Evolutionary conservation across 257 asterid species (phyloP).

Genomic region (Nemophila menziesii): DNA sequence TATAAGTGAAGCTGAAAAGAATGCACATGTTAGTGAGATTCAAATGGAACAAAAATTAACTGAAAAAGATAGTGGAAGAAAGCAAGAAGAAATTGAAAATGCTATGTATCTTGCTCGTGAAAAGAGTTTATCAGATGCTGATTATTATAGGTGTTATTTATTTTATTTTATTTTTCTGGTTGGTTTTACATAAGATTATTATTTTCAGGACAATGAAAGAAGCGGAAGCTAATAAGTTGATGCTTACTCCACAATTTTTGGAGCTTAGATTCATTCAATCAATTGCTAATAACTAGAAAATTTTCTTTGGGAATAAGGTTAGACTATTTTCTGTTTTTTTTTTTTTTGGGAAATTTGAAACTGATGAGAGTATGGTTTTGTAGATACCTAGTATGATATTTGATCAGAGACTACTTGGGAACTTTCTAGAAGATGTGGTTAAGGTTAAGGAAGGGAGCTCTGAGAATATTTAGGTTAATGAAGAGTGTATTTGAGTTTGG

Average conservation of each 20-base stretch:
- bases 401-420: conserved; percentile 77
- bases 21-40: conserved; percentile 85
- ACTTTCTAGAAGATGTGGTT: conserved; percentile 43
- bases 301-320: conserved; percentile 90
- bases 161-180: conserved; percentile 7
- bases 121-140: conserved; percentile 93
- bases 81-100: conserved; percentile 86
- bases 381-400: conserved; percentile 84
- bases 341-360: conserved; percentile 3
- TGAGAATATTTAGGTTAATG: conserved; percentile 14
- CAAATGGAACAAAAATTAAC: conserved; percentile 89
- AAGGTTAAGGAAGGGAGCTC: conserved; percentile 15
- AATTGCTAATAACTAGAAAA: conserved; percentile 82
- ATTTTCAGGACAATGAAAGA: conserved; percentile 58
- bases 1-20: conserved; percentile 84
- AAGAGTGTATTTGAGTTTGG: background rate
- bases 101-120: conserved; percentile 84
- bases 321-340: background rate
- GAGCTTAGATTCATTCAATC: conserved; percentile 89
- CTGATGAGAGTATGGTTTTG: conserved; percentile 17
- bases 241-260: conserved; percentile 71
- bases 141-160: conserved; percentile 76
- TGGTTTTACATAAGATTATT: background rate
- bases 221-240: conserved; percentile 89
- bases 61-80: conserved; percentile 88